Conservation (phyloP, 345 rosid species). For the Moricandia arvensis region DNA sequence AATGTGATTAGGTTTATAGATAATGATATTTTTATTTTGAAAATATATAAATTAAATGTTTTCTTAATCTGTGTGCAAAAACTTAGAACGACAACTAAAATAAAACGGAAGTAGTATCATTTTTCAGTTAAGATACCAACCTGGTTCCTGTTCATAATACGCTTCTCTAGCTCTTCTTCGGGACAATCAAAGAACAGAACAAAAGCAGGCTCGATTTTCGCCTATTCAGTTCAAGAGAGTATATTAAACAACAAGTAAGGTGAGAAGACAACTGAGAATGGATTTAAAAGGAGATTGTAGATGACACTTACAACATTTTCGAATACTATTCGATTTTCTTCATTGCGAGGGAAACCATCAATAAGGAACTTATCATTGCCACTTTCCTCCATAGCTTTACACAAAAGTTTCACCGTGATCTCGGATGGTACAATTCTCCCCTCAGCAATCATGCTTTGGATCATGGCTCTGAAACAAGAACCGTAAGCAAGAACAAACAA, state of each 20-base stretch:
- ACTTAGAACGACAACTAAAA: no score
- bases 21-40: no score
- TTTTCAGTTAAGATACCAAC: conserved; percentile 31
- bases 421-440: conserved; percentile 89
- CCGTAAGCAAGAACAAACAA: conserved; percentile 6
- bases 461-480: conserved; percentile 51
- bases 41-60: no score
- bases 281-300: not conserved
- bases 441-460: conserved; percentile 59
- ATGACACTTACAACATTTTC: conserved; percentile 55
- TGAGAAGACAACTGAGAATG: not conserved
- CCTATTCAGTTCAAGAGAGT: conserved; percentile 37
- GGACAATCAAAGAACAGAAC: conserved; percentile 37
- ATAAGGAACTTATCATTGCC: conserved; percentile 65
- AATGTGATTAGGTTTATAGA: no score
- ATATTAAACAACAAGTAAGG: no score
- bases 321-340: conserved; percentile 72
- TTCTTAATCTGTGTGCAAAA: no score
- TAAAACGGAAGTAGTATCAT: no score
- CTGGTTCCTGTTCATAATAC: conserved; percentile 69
- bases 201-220: conserved; percentile 60
- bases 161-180: conserved; percentile 45
- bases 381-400: conserved; percentile 59
- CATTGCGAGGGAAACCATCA: conserved; percentile 87
- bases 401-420: conserved; percentile 77